Conservation (phyloP, 2,329 filamentous ascomycete species). For the Diaporthe ilicicola region DNA sequence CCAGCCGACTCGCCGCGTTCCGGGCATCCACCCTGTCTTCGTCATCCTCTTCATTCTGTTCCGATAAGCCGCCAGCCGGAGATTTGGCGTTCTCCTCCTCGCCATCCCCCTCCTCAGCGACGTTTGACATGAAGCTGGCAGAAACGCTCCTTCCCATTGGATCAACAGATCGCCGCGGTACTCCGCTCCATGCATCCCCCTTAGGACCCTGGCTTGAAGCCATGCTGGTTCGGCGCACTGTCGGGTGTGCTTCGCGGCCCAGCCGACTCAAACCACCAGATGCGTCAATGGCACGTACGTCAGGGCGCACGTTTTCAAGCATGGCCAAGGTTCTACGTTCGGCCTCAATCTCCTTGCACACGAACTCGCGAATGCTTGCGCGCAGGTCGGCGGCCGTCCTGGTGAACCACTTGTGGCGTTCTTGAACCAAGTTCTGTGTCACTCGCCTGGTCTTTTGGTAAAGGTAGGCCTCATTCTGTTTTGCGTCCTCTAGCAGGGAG, state of each 20-base stretch:
- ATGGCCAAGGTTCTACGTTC: constrained; percentile 91
- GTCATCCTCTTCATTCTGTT: constrained; percentile 81
- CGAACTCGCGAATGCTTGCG: constrained; percentile 87
- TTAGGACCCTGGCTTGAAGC: constrained; percentile 93
- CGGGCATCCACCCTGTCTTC: constrained; percentile 94
- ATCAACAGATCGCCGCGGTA: constrained; percentile 79
- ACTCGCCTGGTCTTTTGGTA: constrained; percentile 88
- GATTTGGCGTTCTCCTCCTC: constrained; percentile 48
- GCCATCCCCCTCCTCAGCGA: constrained; percentile 67
- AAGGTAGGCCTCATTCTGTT: constrained; percentile 81
- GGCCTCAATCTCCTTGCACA: constrained; percentile 92
- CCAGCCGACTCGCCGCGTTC: constrained; percentile 93
- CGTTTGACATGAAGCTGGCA: constrained; percentile 72
- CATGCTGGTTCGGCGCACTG: constrained; percentile 75
- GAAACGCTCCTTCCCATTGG: constrained; percentile 81
- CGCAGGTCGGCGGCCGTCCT: constrained; percentile 87
- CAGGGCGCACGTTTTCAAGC: constrained; percentile 90
- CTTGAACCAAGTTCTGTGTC: constrained; percentile 85
- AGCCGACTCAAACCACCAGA: constrained; percentile 90
- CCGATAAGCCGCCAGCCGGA: constrained; percentile 56
- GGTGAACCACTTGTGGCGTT: constrained; percentile 90
- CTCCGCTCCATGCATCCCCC: constrained; percentile 98
- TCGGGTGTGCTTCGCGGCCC: constrained; percentile 86
- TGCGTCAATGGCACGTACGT: constrained; percentile 91
- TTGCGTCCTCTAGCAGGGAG: constrained; percentile 84